These are phyloP conservation scores for Vitis amurensis DNA, from an alignment of 164 flowering plant genomes.

Conservation along the genomic window DNA sequence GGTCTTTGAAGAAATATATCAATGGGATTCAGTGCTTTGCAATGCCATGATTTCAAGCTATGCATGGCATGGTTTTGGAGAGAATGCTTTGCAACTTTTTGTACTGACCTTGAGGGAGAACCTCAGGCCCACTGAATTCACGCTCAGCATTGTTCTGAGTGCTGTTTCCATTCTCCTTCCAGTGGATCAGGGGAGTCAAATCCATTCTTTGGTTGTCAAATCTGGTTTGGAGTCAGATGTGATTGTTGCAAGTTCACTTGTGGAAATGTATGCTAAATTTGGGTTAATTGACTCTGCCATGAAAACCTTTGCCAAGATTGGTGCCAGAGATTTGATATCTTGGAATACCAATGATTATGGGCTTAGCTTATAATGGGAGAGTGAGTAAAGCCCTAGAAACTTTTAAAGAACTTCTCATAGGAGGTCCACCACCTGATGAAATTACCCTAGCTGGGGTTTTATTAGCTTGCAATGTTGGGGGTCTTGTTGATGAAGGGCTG, in stretches of 20 bases:
- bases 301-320: conserved; percentile 36
- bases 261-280: conserved; percentile 53
- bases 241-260: conserved; percentile 55
- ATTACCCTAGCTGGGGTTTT: conserved; percentile 52
- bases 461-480: conserved; percentile 52
- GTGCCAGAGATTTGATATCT: conserved; percentile 48
- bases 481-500: conserved; percentile 44
- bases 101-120: conserved; percentile 32
- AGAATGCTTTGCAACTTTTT: conserved; percentile 46
- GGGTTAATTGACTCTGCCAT: conserved; percentile 43
- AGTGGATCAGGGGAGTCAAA: conserved; percentile 45
- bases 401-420: conserved; percentile 34
- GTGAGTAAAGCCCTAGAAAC: conserved; percentile 30
- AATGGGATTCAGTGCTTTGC: conserved; percentile 48
- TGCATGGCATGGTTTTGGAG: conserved; percentile 37
- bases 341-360: conserved; percentile 67
- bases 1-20: conserved; percentile 43
- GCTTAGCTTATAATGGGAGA: conserved; percentile 48
- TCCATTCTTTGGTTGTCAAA: conserved; percentile 56
- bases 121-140: conserved; percentile 50
- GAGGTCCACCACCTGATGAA: conserved; percentile 28
- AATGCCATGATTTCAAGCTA: conserved; percentile 63
- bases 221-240: conserved; percentile 43
- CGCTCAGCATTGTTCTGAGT: conserved; percentile 48
- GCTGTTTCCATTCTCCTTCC: conserved; percentile 29